Conservation (phyloP, 495 filamentous ascomycete genomes). For the Rostrohypoxylon terebratum region DNA sequence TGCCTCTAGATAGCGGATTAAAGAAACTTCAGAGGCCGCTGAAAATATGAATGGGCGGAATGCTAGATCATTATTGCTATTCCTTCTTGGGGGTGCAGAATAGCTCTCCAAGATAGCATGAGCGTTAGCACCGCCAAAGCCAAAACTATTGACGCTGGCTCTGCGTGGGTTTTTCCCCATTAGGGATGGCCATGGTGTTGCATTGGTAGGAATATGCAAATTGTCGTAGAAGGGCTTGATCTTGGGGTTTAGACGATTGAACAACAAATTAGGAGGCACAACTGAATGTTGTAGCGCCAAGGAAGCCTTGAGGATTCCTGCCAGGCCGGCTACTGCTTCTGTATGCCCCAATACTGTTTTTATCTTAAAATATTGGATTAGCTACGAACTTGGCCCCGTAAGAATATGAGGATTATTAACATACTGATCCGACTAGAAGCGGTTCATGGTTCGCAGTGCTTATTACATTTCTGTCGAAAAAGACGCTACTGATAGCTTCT, state of each 20-base stretch:
- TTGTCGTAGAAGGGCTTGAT: constrained; percentile 48
- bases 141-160: constrained; percentile 54
- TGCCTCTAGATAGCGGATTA: background rate
- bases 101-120: constrained; percentile 60
- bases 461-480: constrained; percentile 34
- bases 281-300: constrained; percentile 57
- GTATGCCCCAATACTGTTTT: constrained; percentile 63
- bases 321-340: constrained; percentile 63
- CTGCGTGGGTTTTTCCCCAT: background rate
- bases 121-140: constrained; percentile 65
- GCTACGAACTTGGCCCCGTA: background rate
- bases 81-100: background rate
- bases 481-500: constrained; percentile 55
- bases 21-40: constrained; percentile 5
- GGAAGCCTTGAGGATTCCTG: constrained; percentile 63
- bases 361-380: background rate
- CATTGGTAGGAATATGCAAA: constrained; percentile 43
- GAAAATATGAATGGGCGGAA: constrained; percentile 27
- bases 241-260: constrained; percentile 60
- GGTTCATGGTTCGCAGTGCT: background rate
- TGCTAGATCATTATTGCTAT: background rate
- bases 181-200: constrained; percentile 47
- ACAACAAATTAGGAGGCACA: constrained; percentile 57
- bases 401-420: background rate
- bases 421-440: background rate